Evolutionary conservation across 345 rosid species (phyloP).

Genomic region (Punica granatum): DNA sequence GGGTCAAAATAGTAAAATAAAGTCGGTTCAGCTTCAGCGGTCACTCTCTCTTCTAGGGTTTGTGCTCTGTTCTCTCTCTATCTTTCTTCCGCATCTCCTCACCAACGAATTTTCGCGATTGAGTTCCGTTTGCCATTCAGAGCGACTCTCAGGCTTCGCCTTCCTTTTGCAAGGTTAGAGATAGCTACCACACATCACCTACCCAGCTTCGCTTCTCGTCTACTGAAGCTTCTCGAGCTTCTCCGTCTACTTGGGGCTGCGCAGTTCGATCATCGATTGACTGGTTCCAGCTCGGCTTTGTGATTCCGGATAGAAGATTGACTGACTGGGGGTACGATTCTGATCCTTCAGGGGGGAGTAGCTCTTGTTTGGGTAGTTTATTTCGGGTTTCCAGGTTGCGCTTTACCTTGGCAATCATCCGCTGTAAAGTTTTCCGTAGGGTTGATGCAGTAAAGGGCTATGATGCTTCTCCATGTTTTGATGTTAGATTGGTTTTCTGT

Average conservation of each 20-base stretch:
- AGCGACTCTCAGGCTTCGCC: neutral
- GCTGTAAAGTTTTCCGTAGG: neutral
- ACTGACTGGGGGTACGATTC: neutral
- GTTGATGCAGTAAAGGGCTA: neutral
- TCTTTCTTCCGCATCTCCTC: neutral
- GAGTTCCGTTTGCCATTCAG: neutral
- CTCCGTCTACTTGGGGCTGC: neutral
- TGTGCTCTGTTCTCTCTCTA: neutral
- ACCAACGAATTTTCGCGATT: neutral
- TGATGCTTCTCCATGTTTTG: neutral
- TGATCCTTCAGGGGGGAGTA: neutral
- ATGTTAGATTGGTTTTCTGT: neutral
- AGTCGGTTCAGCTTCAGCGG: neutral
- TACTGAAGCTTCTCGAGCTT: neutral
- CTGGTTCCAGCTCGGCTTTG: neutral
- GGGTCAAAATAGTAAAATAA: neutral
- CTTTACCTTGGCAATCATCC: neutral
- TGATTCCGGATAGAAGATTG: neutral
- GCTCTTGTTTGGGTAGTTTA: neutral
- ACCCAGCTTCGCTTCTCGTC: neutral
- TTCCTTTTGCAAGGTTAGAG: neutral
- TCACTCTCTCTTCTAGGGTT: conserved; percentile 1
- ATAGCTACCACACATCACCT: neutral
- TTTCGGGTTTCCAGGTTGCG: neutral
- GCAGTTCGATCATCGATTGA: neutral